Base-by-base conservation (phyloP, 331 rosid genomes). In the Cydonia oblonga region DNA sequence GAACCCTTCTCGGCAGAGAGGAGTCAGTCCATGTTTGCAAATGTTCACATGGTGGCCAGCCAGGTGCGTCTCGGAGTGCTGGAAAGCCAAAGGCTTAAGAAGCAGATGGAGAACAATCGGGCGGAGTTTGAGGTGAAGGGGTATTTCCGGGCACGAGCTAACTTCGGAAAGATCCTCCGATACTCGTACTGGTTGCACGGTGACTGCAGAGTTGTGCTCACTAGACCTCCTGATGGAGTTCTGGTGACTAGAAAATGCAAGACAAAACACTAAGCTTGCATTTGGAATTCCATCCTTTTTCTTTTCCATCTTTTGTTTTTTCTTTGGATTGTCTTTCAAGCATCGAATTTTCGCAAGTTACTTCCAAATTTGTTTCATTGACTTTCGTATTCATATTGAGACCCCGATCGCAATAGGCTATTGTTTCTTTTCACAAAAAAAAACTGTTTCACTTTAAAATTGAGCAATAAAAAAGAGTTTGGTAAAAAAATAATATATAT, bases 151-250 rank as follows among this genome's bases (percentile, higher is more conserved):
- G 96, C 96, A 25, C 80, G 90, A 40, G 87, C 98, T 19, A 88
- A 83, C 25, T 73, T 93, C 46, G 98, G 97, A 25, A 70, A 84
- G 72, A 78, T 93, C 70, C 49, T 93, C 16, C 80, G 85, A 46
- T 89, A 93, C 84, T 84, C 96, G 3, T 89, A 89, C 76, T 86
- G 86, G 72, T 77, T 93, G 23, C 87, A 86, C 38, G 79, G 87
- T 54, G 75, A 60, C 66, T 93, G 98, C 81, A 79, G 11, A 29
- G 51, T 93, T 66, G 75, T 84, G 84, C 38, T 91, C 19, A 76
- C 89, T 15, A 77, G 96, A 44, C 96, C 98, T 64, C 98, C 98
- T 5, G 75, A 58, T 18, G 97, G 98, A 24, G 80, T 84, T 58
- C 22, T 93, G 78, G 57, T 85, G 10, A 81, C 44, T 66, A 81